Percentiles rank a stretch among this genome's conserved stretches.
phyloP scores from a whole-genome alignment of 1,284 basidiomycete genomes.

The Puccinia hordei region DNA sequence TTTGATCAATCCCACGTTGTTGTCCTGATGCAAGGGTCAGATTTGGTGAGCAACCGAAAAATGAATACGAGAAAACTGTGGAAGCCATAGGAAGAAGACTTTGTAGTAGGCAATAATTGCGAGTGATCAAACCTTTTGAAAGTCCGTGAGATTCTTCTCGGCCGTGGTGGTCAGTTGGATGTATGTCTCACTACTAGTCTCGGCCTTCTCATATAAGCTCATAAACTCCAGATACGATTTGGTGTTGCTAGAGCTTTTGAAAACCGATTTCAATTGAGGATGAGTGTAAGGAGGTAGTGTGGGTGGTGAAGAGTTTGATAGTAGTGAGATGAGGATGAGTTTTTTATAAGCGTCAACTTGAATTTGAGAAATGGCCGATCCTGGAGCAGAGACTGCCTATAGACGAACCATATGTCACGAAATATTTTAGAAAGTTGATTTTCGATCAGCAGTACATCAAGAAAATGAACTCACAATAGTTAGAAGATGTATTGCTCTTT shows the following conservation, averaged over 20 bases:
- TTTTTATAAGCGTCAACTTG: constrained; percentile 45
- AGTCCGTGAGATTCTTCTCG: background rate
- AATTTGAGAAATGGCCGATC: constrained; percentile 42
- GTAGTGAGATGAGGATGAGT: constrained; percentile 44
- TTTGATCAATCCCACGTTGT: constrained; percentile 36
- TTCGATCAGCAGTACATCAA: background rate
- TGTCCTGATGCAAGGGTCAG: constrained; percentile 26
- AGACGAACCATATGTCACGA: background rate
- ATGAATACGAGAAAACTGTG: background rate
- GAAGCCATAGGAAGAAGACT: background rate
- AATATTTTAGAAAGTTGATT: background rate
- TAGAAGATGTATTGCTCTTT: constrained; percentile 34
- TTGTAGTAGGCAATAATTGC: background rate
- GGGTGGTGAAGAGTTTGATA: constrained; percentile 18
- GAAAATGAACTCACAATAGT: constrained; percentile 26
- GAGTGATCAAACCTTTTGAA: constrained; percentile 31
- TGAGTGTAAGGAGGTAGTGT: constrained; percentile 36
- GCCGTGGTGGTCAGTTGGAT: background rate
- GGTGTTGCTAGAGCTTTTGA: background rate
- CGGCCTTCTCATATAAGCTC: constrained; percentile 20
- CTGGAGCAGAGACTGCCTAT: constrained; percentile 47
- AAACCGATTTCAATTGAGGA: constrained; percentile 24
- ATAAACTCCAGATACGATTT: constrained; percentile 21
- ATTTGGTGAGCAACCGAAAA: background rate
- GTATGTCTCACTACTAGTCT: background rate